Base-by-base conservation (phyloP, 257 asterid genomes). In the Jaltomata sinuosa region DNA sequence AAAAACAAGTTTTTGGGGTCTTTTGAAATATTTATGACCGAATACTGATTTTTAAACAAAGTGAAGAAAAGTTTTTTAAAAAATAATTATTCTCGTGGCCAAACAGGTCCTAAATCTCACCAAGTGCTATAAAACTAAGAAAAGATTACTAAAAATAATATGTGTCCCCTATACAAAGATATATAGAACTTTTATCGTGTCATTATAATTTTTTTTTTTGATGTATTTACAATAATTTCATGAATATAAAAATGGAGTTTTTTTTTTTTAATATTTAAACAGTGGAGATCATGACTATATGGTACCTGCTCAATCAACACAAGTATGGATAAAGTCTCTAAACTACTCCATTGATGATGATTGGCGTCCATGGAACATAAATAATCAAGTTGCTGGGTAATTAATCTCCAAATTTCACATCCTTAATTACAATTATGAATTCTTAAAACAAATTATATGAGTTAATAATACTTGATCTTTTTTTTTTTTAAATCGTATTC, bases 261-360 rank as follows among this genome's bases (percentile, higher is more conserved):
- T 59, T 22, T 79, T n/a, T 11, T 0, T 1, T 59, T n/a, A 5
- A 57, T n/a, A 31, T 57, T 57, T n/a, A n/a, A n/a, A 57, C 65
- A 61, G 69, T 25, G 69, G 69, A 0, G 69, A 61, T 61, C 93
- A 90, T 65, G 91, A 90, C 65, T 53, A 76, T 45, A 0, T 6
- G 5, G 85, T 87, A 21, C 85, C 90, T 12, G 85, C 55, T 84
- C 53, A 80, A n/a, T 86, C 90, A 21, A 90, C 93, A 11, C 67
- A 84, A 89, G 90, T 85, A 32, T 90, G 91, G 91, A 90, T 87
- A 84, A 85, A 55, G 38, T 83, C 87, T 77, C 87, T 90, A 11
- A 89, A 87, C 57, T 89, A 90, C 65, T 19, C 88, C 11, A 86
- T 89, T 34, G 5, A 32, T 11, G 89, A 87, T 38, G 90, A 90